phyloP scores from a whole-genome alignment of 2,329 filamentous ascomycete genomes.

The Botrytis pseudocinerea region DNA sequence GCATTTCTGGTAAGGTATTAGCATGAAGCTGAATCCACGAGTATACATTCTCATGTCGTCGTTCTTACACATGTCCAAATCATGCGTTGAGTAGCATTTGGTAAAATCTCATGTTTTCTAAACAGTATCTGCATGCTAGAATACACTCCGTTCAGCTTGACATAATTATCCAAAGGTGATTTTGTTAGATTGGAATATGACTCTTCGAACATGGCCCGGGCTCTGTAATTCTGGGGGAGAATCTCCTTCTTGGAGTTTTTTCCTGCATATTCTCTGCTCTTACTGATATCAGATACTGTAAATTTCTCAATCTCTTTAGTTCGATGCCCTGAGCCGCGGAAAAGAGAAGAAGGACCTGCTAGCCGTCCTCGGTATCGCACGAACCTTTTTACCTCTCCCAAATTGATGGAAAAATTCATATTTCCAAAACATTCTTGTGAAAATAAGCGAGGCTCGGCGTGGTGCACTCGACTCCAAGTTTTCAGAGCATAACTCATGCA shows the following conservation, averaged over 20 bases:
- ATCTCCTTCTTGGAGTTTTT: neutral
- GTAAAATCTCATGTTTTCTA: neutral
- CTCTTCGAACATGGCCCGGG: neutral
- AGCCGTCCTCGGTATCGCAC: neutral
- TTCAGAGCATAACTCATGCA: neutral
- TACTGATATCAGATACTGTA: too few relatives aligned
- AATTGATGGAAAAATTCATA: neutral
- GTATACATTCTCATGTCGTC: neutral
- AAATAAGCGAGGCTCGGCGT: too few relatives aligned
- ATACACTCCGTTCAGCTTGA: too few relatives aligned
- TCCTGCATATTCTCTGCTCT: neutral
- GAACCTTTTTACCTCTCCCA: too few relatives aligned
- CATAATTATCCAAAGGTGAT: neutral
- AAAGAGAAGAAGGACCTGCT: neutral
- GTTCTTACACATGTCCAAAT: constrained; percentile 9
- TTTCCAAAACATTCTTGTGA: neutral
- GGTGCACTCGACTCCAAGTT: neutral
- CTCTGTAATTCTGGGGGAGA: neutral
- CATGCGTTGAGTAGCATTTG: neutral
- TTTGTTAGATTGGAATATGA: neutral
- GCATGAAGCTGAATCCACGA: neutral
- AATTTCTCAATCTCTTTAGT: neutral
- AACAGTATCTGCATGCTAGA: neutral
- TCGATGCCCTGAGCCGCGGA: too few relatives aligned
- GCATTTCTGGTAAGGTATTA: neutral